Base-by-base conservation (phyloP, 257 asterid genomes). In the Lantana camara region DNA sequence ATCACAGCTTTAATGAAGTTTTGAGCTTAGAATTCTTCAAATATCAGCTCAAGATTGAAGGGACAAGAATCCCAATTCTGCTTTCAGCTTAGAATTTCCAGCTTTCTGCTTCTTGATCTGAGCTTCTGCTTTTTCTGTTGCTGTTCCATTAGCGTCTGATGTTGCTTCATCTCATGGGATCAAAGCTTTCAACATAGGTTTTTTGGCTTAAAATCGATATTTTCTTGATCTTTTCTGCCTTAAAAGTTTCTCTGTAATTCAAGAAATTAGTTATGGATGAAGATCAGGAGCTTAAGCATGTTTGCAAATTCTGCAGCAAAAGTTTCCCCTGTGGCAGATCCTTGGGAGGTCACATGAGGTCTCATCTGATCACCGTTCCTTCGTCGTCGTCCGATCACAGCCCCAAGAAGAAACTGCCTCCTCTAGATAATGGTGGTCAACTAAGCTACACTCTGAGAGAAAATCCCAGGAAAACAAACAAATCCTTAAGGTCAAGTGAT, bases 231-330 rank as follows among this genome's bases (percentile, higher is more conserved):
- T 11, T n/a, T 52, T 9, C 7, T 27, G 2, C 20, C 5, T 10
- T 27, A 2, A 27, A 6, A 52, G 0, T 49, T 34, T 23, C 24
- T 14, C 15, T 16, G 9, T 13, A 2, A 16, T 7, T 44, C 38
- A 41, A 30, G 15, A 2, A 27, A 2, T 64, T 48, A 64, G 71
- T 64, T 47, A 88, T 85, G 85, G 87, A 77, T 71, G 80, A 69
- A 70, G 71, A 73, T 79, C 81, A 73, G 24, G 83, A 84, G 1
- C 71, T 44, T 0, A 56, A 63, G 32, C 77, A 75, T 40, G 66
- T 59, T 22, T 91, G 96, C 83, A 88, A 71, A 57, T 80, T 88
- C 70, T 91, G 98, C 70, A 60, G 38, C 80, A 91, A 86, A 74
- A 76, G 73, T 7, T 75, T 66, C 77, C 73, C 77, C 52, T 75